Evolutionary conservation across 306 rosid species (phyloP), one percentile per base, ranked within the genome.

Genomic region (Glycine tomentella): DNA sequence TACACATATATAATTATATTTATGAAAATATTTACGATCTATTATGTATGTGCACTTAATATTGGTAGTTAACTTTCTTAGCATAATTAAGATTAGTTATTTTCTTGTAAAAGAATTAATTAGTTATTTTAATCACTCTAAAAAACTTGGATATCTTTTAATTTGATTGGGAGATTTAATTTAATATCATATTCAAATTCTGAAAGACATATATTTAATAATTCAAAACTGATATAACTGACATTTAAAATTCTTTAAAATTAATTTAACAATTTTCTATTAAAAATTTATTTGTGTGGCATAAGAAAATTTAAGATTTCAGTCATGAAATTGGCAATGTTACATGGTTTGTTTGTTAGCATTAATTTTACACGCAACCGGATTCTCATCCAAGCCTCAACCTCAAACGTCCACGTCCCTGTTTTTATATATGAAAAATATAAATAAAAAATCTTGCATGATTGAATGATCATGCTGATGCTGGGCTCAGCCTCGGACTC

Each of bases 381-480:
- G 75, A 65, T 31, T 48, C 75, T 77, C 69, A 77, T 83, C 86
- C 75, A 51, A 31, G n/a, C 69, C 83, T 71, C 79, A 15, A 66
- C 83, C 86, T 48, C 79, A 83, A 16, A 71, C 75, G 79, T 83
- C 63, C 80, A 33, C 63, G 33, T 83, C 82, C 17, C 51, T 38
- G 44, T 71, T 25, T 25, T 25, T 25, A 25, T 25, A 25, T 25
- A 25, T 25, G 31, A 25, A 25, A 25, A 25, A 25, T 25, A 25
- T 25, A 25, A 25, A 25, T 25, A 25, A 25, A 25, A 25, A 2
- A 25, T 25, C 31, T 25, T 8, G 15, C 4, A 9, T 5, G 9
- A 31, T 62, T 4, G 5, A 33, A 61, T 61, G 46, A 8, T 20
- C 20, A 8, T 20, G 20, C 20, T 20, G 20, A 20, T 8, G 6